Evolutionary conservation across 2,329 filamentous ascomycete genomes (phyloP), one percentile per base, ranked within the genome.

Genomic region (Trichoderma atrobrunneum): DNA sequence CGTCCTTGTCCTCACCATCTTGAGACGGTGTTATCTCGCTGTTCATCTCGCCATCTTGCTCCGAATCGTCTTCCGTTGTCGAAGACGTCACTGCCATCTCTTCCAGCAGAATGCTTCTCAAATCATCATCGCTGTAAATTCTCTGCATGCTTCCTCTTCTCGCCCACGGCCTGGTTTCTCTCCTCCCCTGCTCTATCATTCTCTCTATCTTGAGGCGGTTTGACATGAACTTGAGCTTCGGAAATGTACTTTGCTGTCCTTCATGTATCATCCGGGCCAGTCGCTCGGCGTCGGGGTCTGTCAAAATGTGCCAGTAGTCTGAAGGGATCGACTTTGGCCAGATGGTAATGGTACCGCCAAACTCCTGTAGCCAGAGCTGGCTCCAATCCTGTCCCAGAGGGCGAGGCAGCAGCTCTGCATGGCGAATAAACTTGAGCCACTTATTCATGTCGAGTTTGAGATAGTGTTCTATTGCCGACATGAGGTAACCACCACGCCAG

Each of bases 371-470:
- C 93, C 95, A 99, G 26, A 99, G 90, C 81, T 97, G 93, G 72
- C 92, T 95, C 96, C 96, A 99, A 80, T 99, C 96, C 81, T 98
- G 95, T 3, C 95, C 95, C 26, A 98, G 82, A 0, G 94, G 94
- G 0, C 96, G 90, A 0, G 96, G 96, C 0, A 99, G 88, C 5
- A 99, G 87, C 81, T 99, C 96, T 0, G 98, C 88, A 79, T 98
- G 94, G 1, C 95, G 91, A 56, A 98, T 88, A 24, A 99, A 95
- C 79, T 96, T 96, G 51, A 99, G 90, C 94, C 96, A 99, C 84
- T 99, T 99, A 77, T 93, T 97, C 76, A 99, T 87, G 81, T 99
- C 96, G 28, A 99, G 89, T 81, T 98, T 98, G 79, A 99, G 89
- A 79, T 96, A 97, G 81, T 98, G 94, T 82, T 99, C 96, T 7